Evolutionary conservation across 805 yeast genomes (phyloP).

Genomic region (Wickerhamomyces bisporus): DNA sequence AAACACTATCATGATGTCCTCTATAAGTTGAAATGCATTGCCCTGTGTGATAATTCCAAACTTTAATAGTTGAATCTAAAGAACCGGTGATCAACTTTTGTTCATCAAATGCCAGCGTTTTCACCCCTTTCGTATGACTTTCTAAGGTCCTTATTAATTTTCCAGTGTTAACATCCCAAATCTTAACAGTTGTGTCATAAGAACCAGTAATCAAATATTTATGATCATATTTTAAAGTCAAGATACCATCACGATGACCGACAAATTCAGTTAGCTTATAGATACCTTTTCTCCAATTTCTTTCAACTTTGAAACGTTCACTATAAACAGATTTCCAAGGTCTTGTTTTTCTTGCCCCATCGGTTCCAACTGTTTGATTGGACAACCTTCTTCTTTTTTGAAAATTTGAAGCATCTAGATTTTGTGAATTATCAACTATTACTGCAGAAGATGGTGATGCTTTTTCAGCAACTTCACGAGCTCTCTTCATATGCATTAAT

Average conservation of each 20-base stretch:
- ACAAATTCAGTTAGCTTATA: constrained; percentile 57
- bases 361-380: constrained; percentile 15
- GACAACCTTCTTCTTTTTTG: constrained; percentile 24
- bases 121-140: constrained; percentile 89
- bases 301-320: constrained; percentile 86
- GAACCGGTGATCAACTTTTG: constrained; percentile 91
- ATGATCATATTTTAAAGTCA: constrained; percentile 81
- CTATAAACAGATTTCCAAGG: constrained; percentile 96
- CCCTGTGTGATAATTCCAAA: constrained; percentile 95
- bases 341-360: constrained; percentile 42
- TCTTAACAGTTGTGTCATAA: constrained; percentile 81
- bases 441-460: constrained; percentile 10
- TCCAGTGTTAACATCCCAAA: constrained; percentile 89
- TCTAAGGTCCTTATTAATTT: constrained; percentile 67
- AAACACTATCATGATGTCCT: constrained; percentile 85
- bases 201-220: constrained; percentile 84
- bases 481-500: constrained; percentile 79
- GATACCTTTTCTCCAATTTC: constrained; percentile 89
- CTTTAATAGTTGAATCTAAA: constrained; percentile 83
- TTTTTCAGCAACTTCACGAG: constrained; percentile 39
- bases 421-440: constrained; percentile 10
- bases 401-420: constrained; percentile 20
- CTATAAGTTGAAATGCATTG: constrained; percentile 89
- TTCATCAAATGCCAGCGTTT: constrained; percentile 79
- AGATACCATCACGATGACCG: constrained; percentile 87